A percentile compares a stretch with the other conserved stretches of the same genome.
Evolutionary conservation across 495 filamentous ascomycete genomes (phyloP).

Genomic region (Neurospora hispaniola): DNA sequence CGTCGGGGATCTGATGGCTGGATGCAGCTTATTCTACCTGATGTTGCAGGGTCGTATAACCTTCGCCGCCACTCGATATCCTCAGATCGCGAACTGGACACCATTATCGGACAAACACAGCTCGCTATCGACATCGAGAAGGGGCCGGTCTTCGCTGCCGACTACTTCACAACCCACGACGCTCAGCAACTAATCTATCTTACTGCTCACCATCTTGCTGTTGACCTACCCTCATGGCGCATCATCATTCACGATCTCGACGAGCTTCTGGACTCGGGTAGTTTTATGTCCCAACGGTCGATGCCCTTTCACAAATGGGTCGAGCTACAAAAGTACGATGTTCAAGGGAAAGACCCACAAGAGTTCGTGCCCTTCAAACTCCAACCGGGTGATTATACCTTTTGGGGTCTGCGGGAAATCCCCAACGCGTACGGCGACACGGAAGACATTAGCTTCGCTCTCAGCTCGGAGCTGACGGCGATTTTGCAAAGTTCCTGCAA

Average conservation of each 20-base stretch:
- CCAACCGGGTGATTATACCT: slow-evolving; percentile 27
- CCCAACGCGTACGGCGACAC: slow-evolving; percentile 37
- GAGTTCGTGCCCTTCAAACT: slow-evolving; percentile 21
- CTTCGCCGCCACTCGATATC: slow-evolving; percentile 25
- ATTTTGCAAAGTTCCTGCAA: slow-evolving; percentile 34
- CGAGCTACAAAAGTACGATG: slow-evolving; percentile 27
- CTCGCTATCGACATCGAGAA: slow-evolving; percentile 28
- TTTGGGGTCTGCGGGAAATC: slow-evolving; percentile 36
- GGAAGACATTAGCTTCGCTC: slow-evolving; percentile 26
- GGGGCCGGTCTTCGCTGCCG: slow-evolving; percentile 37
- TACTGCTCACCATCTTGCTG: slow-evolving; percentile 55
- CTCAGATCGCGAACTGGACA: slow-evolving; percentile 29
- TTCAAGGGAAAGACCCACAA: slow-evolving; percentile 15
- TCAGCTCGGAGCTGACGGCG: slow-evolving; percentile 33
- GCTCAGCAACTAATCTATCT: slow-evolving; percentile 48
- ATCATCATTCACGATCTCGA: slow-evolving; percentile 59
- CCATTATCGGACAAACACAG: slow-evolving; percentile 28
- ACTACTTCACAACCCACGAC: slow-evolving; percentile 42
- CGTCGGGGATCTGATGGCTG: slow-evolving; percentile 25
- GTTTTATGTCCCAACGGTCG: slow-evolving; percentile 25
- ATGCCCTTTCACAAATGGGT: slow-evolving; percentile 60
- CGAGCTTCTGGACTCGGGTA: slow-evolving; percentile 44
- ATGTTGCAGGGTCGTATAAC: slow-evolving; percentile 29
- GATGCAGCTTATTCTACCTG: slow-evolving; percentile 31
- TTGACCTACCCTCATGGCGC: slow-evolving; percentile 63